These are phyloP conservation scores for Talaromyces piceae DNA, from an alignment of 2,329 filamentous ascomycete species.

Conservation along the genomic window DNA sequence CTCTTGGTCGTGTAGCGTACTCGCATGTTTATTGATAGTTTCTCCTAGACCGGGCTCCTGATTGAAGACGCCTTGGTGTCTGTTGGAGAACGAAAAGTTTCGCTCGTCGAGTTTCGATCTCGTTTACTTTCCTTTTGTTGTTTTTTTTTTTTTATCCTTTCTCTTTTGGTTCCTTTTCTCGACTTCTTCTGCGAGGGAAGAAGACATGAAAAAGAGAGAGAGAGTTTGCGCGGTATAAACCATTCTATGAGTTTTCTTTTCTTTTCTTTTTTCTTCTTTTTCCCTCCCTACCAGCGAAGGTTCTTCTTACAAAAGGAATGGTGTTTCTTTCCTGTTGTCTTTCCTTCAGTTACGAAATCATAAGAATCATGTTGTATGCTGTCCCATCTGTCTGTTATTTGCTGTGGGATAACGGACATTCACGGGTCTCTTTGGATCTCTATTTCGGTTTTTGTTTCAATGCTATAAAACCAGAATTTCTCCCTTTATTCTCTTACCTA, in stretches of 20 bases:
- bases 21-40: constrained; percentile 21
- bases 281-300: too few relatives aligned
- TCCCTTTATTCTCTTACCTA: neutral
- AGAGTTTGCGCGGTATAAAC: neutral
- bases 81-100: constrained; percentile 31
- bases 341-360: neutral
- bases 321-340: neutral
- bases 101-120: neutral
- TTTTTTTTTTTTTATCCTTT: neutral
- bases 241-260: neutral
- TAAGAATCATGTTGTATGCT: neutral
- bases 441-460: neutral
- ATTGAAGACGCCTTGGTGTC: constrained; percentile 19
- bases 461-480: neutral
- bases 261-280: neutral
- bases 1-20: constrained; percentile 22
- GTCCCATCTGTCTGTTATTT: too few relatives aligned
- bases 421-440: neutral
- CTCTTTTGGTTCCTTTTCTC: neutral
- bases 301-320: too few relatives aligned
- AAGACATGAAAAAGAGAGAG: neutral
- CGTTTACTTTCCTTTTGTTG: constrained; percentile 17
- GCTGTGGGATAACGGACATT: neutral
- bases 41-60: constrained; percentile 19
- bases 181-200: neutral